Evolutionary conservation across 2,329 filamentous ascomycete genomes (phyloP).

Genomic region (Ambrosiella xylebori): DNA sequence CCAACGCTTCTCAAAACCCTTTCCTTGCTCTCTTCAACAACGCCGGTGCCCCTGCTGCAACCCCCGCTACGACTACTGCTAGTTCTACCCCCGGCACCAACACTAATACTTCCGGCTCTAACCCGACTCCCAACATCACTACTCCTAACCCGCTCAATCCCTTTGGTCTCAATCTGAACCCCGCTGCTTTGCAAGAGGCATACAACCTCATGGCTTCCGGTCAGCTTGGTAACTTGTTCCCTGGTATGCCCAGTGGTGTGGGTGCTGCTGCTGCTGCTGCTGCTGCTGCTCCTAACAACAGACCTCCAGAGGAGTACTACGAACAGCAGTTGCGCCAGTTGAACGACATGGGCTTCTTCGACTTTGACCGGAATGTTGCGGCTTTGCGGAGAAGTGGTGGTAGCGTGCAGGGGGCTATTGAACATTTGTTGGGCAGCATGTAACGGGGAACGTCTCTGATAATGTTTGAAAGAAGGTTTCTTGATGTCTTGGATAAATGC

Average conservation of each 20-base stretch:
- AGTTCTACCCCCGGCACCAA: background rate
- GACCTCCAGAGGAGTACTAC: slow-evolving; percentile 87
- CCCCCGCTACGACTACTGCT: slow-evolving; percentile 6
- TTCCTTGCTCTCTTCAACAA: slow-evolving; percentile 19
- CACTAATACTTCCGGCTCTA: slow-evolving; percentile 1
- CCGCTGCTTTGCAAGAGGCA: slow-evolving; percentile 7
- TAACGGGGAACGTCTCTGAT: background rate
- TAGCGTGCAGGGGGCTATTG: slow-evolving; percentile 81
- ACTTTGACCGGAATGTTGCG: slow-evolving; percentile 84
- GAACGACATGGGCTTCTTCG: slow-evolving; percentile 98
- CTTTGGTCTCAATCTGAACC: slow-evolving; percentile 5
- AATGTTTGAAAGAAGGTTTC: background rate
- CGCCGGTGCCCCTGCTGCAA: slow-evolving; percentile 13
- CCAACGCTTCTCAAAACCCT: slow-evolving; percentile 23
- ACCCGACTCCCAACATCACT: slow-evolving; percentile 5
- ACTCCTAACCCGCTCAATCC: slow-evolving; percentile 6
- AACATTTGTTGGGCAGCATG: slow-evolving; percentile 41
- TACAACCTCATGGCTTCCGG: background rate
- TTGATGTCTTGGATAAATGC: background rate
- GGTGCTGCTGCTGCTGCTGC: slow-evolving; percentile 15
- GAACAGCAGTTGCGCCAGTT: slow-evolving; percentile 78
- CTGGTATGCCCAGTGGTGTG: background rate
- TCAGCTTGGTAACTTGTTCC: background rate
- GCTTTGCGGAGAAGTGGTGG: slow-evolving; percentile 78
- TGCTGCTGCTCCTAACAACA: slow-evolving; percentile 40